Conservation (phyloP, 202 grass and related monocot genomes). For the Bolboschoenoplectus hybrid region DNA sequence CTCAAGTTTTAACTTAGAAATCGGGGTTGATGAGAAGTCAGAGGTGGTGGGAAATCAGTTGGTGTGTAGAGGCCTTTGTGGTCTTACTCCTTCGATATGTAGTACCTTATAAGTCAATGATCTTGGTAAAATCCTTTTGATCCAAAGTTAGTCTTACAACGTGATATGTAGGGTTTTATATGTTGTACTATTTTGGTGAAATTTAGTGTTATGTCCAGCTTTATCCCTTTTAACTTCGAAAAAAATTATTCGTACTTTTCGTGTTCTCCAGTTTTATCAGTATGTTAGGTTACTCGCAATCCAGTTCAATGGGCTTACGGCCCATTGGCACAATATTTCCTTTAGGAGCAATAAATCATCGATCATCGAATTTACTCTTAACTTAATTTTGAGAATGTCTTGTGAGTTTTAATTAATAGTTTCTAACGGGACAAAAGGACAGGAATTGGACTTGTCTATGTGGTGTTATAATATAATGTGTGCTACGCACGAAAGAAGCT, state of each 20-base stretch:
- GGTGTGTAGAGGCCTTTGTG: background rate
- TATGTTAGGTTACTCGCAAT: background rate
- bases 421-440: background rate
- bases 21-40: constrained; percentile 8
- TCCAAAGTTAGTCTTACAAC: constrained; percentile 16
- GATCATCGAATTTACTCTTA: background rate
- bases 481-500: background rate
- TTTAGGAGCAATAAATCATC: background rate
- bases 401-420: background rate
- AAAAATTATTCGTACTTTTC: too few species aligned
- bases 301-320: background rate
- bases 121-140: constrained; percentile 29
- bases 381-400: background rate
- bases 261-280: background rate
- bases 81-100: constrained; percentile 12
- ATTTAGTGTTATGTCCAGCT: background rate
- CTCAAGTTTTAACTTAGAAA: constrained; percentile 17
- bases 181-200: background rate
- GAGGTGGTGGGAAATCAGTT: background rate
- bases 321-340: background rate
- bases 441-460: background rate
- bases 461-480: background rate
- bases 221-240: background rate
- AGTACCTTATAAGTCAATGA: background rate
- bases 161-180: constrained; percentile 13